A percentile compares a stretch with the other conserved stretches of the same genome.
phyloP scores from a whole-genome alignment of 2,329 filamentous ascomycete genomes.

The Botrytis aclada region DNA sequence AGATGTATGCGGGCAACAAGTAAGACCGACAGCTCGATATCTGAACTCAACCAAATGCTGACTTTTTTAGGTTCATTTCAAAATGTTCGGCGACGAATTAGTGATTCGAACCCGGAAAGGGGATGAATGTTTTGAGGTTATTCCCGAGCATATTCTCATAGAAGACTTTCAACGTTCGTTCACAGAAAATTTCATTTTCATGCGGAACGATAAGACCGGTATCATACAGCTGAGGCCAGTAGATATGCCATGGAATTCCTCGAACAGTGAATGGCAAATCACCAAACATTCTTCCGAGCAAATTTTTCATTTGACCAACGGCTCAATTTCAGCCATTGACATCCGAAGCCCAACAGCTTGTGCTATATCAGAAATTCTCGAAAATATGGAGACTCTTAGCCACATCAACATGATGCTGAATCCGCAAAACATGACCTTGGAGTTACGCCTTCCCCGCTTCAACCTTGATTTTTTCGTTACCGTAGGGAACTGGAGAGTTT shows the following conservation, averaged over 20 bases:
- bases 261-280: slow-evolving; percentile 33
- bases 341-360: slow-evolving; percentile 39
- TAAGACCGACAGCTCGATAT: slow-evolving; percentile 20
- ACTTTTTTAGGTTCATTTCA: slow-evolving; percentile 38
- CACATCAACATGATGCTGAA: slow-evolving; percentile 41
- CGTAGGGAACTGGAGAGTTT: slow-evolving; percentile 33
- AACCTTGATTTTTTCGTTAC: slow-evolving; percentile 47
- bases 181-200: slow-evolving; percentile 24
- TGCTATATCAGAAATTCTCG: slow-evolving; percentile 38
- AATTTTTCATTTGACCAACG: slow-evolving; percentile 27
- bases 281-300: not conserved
- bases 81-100: slow-evolving; percentile 32
- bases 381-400: slow-evolving; percentile 38
- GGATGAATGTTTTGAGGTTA: slow-evolving; percentile 21
- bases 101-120: slow-evolving; percentile 31
- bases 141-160: slow-evolving; percentile 19
- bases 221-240: slow-evolving; percentile 29
- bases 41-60: not conserved
- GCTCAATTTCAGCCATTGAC: slow-evolving; percentile 36
- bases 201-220: slow-evolving; percentile 11
- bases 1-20: slow-evolving; percentile 32
- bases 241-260: slow-evolving; percentile 34
- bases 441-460: slow-evolving; percentile 47
- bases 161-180: slow-evolving; percentile 24
- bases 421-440: slow-evolving; percentile 27